These are phyloP conservation scores for Quercus dentata DNA, from an alignment of 306 rosid genomes.

Conservation along the genomic window DNA sequence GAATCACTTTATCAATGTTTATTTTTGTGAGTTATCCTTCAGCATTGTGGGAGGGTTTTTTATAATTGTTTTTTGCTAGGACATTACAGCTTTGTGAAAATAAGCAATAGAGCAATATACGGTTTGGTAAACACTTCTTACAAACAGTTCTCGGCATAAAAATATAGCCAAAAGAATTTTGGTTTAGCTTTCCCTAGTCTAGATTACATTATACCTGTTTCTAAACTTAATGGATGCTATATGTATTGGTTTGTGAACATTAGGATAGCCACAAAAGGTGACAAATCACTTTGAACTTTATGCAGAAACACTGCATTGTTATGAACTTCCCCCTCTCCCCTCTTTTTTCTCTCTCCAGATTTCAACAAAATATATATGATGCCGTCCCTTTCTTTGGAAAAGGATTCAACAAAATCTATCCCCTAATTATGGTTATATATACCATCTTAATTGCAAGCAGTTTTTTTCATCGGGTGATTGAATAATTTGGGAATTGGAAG, in stretches of 20 bases:
- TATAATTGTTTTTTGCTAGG: neutral
- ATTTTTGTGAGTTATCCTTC: neutral
- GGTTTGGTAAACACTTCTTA: neutral
- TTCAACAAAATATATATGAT: conserved; percentile 55
- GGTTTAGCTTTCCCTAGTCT: too few species aligned
- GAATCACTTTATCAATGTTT: neutral
- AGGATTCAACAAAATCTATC: conserved; percentile 84
- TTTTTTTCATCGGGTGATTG: conserved; percentile 59
- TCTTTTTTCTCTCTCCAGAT: neutral
- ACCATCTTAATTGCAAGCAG: conserved; percentile 73
- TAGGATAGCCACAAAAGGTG: neutral
- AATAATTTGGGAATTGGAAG: conserved; percentile 76
- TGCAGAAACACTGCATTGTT: neutral
- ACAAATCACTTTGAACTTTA: neutral
- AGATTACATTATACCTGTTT: neutral
- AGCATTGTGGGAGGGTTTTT: neutral
- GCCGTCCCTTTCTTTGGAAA: conserved; percentile 93
- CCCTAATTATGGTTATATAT: conserved; percentile 90
- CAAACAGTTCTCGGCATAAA: neutral
- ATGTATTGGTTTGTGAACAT: neutral
- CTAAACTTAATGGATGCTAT: neutral
- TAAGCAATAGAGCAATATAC: neutral
- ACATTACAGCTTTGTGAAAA: neutral
- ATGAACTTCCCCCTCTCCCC: neutral
- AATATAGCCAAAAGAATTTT: neutral